Conservation (phyloP, 768 basidiomycete genomes). For the Pisolithus sp. region DNA sequence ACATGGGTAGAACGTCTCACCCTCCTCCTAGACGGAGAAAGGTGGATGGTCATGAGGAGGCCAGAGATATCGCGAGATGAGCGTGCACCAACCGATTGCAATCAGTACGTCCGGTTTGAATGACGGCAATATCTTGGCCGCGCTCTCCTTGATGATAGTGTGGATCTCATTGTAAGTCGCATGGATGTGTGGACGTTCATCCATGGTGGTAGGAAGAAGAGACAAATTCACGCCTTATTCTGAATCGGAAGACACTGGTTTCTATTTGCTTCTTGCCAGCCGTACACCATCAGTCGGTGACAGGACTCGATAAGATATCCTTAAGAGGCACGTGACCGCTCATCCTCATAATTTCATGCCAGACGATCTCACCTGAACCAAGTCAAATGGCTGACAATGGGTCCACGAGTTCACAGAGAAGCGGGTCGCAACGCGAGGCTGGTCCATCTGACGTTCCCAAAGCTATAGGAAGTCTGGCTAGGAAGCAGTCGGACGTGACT, state of each 20-base stretch:
- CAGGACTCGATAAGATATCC: neutral
- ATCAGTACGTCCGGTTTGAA: slow-evolving; percentile 87
- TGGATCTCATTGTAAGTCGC: slow-evolving; percentile 92
- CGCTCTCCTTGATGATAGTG: slow-evolving; percentile 68
- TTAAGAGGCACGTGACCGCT: slow-evolving; percentile 2
- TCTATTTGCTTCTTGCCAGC: too few relatives aligned
- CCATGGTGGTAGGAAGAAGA: slow-evolving; percentile 17
- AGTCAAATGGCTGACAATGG: slow-evolving; percentile 3
- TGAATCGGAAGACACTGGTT: too few relatives aligned
- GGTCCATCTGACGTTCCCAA: slow-evolving; percentile 35
- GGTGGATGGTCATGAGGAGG: slow-evolving; percentile 7
- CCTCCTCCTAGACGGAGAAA: slow-evolving; percentile 57
- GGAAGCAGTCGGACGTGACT: slow-evolving; percentile 63
- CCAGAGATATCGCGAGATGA: neutral
- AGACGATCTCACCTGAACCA: too few relatives aligned
- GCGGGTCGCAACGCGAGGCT: slow-evolving; percentile 2
- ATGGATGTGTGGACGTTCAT: slow-evolving; percentile 51
- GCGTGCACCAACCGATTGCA: slow-evolving; percentile 59
- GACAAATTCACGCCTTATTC: neutral
- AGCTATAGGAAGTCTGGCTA: slow-evolving; percentile 72
- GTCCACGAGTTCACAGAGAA: neutral
- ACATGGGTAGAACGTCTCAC: slow-evolving; percentile 40
- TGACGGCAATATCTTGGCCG: slow-evolving; percentile 59
- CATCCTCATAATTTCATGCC: neutral
- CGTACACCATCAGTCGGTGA: too few relatives aligned